Conservation (phyloP, 2,329 filamentous ascomycete genomes). For the Clarireedia monteithiana region DNA sequence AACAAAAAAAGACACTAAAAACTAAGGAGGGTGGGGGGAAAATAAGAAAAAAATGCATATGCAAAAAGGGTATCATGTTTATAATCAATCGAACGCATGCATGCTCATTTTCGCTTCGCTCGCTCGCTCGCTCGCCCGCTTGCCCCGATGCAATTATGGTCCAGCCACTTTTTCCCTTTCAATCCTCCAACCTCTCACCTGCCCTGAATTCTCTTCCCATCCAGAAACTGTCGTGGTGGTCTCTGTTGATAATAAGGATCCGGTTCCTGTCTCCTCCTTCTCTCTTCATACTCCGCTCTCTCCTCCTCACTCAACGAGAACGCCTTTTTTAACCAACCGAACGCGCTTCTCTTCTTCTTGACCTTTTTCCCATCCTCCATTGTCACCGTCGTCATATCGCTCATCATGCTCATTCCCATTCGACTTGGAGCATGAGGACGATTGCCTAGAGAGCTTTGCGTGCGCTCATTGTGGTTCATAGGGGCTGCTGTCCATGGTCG, state of each 20-base stretch:
- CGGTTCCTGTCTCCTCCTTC: constrained; percentile 29
- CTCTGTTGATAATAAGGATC: constrained; percentile 13
- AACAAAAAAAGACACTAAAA: too few relatives aligned
- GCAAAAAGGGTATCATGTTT: too few relatives aligned
- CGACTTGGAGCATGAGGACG: constrained; percentile 23
- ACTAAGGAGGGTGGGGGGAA: too few relatives aligned
- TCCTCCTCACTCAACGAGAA: constrained; percentile 59
- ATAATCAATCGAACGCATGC: too few relatives aligned
- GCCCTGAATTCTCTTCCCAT: constrained; percentile 19
- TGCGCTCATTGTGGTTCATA: constrained; percentile 16
- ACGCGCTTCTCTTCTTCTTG: constrained; percentile 61
- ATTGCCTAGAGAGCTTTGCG: constrained; percentile 17
- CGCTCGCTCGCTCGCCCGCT: too few relatives aligned
- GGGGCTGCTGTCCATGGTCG: constrained; percentile 29
- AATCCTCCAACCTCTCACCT: background rate
- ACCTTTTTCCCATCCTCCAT: constrained; percentile 34
- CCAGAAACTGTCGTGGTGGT: constrained; percentile 17
- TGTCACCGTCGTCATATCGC: constrained; percentile 37
- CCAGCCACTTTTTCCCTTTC: too few relatives aligned
- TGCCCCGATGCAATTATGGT: too few relatives aligned
- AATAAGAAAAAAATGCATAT: too few relatives aligned
- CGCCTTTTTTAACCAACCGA: constrained; percentile 62
- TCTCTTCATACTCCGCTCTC: constrained; percentile 49
- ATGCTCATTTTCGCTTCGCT: too few relatives aligned
- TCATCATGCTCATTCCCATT: constrained; percentile 44